phyloP scores from a whole-genome alignment of 1,284 basidiomycete species.

The Hortiboletus rubellus region DNA sequence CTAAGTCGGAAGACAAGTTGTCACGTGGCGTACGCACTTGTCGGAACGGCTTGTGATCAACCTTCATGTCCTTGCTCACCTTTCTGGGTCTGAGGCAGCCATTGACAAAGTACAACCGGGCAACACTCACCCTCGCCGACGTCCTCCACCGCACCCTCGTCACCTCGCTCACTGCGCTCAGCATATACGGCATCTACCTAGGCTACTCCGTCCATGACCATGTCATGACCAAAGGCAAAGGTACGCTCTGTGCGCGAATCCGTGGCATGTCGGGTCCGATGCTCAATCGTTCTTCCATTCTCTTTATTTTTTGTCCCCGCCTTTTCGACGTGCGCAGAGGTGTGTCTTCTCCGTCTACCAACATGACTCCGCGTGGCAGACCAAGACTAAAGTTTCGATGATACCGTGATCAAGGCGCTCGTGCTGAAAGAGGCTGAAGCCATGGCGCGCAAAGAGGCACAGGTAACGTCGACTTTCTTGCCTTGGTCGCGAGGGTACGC shows the following conservation, averaged over 20 bases:
- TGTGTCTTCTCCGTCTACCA: conserved; percentile 6
- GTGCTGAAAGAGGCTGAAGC: conserved; percentile 26
- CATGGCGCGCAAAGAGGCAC: conserved; percentile 16
- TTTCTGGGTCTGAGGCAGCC: conserved; percentile 29
- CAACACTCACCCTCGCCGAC: conserved; percentile 28
- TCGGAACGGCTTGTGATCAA: neutral
- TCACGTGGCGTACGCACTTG: conserved; percentile 10
- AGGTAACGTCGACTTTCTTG: conserved; percentile 9
- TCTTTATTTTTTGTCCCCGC: neutral
- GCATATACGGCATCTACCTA: conserved; percentile 34
- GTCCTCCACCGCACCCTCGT: conserved; percentile 34
- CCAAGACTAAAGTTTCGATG: neutral
- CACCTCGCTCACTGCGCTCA: conserved; percentile 29
- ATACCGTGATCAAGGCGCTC: conserved; percentile 21
- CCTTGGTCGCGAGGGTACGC: neutral
- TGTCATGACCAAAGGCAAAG: conserved; percentile 34
- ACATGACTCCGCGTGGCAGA: neutral
- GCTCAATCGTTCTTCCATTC: neutral
- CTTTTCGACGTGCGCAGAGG: conserved; percentile 15
- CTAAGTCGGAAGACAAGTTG: neutral
- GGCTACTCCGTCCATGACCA: conserved; percentile 35
- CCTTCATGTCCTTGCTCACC: conserved; percentile 28
- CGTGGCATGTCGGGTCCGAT: too few relatives aligned
- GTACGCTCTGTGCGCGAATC: conserved; percentile 15
- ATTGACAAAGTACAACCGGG: conserved; percentile 18